A percentile compares a stretch with the other conserved stretches of the same genome.
Conservation (phyloP, 345 rosid genomes). For the Hibiscus mutabilis region DNA sequence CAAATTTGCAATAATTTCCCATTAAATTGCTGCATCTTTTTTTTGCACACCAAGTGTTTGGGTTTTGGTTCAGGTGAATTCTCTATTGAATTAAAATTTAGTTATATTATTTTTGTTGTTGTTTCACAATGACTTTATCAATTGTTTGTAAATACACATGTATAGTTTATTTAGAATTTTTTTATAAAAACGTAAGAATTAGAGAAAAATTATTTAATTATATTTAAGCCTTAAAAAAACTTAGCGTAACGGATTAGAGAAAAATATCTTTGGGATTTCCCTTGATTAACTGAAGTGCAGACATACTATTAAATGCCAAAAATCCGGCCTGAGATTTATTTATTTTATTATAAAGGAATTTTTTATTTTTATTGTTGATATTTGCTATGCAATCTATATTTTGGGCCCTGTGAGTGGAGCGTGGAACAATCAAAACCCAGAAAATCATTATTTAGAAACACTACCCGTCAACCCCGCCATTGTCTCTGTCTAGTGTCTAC, state of each 20-base stretch:
- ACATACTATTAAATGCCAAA: slow-evolving; percentile 2
- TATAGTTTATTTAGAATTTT: no score
- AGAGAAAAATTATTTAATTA: no score
- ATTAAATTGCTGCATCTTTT: no score
- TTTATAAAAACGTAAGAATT: no score
- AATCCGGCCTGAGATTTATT: background rate
- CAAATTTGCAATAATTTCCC: no score
- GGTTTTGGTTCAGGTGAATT: background rate
- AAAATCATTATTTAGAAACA: background rate
- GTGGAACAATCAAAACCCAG: background rate
- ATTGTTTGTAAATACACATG: no score
- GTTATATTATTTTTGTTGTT: background rate
- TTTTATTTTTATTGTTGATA: no score
- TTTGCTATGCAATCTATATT: background rate
- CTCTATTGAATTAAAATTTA: background rate
- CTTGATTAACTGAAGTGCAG: background rate
- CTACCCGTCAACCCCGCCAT: slow-evolving; percentile 9
- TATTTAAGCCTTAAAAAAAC: no score
- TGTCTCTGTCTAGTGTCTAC: background rate
- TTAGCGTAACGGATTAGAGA: no score
- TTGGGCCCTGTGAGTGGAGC: background rate
- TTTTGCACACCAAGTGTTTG: background rate
- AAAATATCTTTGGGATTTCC: background rate
- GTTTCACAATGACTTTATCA: no score
- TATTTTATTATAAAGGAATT: background rate